These are phyloP conservation scores for Exidia glandulosa DNA, from an alignment of 768 basidiomycete species.

Conservation along the genomic window DNA sequence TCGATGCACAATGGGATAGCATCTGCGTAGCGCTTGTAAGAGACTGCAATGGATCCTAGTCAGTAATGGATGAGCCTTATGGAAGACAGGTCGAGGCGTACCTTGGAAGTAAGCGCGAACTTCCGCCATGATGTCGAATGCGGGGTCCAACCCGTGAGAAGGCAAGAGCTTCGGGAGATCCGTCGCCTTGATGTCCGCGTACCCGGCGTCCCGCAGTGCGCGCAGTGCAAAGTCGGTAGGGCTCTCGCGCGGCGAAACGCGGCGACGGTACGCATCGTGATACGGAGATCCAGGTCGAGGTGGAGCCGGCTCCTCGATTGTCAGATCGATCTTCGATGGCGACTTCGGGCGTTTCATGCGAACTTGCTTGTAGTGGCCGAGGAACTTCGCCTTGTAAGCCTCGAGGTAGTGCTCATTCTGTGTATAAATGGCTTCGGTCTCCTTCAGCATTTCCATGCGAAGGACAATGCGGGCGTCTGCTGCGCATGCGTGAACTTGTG, in stretches of 20 bases:
- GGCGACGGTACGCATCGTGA: no score
- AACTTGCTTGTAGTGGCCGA: background rate
- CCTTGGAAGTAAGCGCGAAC: constrained; percentile 71
- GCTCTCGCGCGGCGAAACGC: background rate
- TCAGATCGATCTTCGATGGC: no score
- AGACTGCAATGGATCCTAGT: constrained; percentile 25
- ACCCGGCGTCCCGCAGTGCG: background rate
- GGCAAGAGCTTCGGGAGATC: constrained; percentile 43
- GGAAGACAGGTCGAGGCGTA: constrained; percentile 20
- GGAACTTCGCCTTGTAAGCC: constrained; percentile 6
- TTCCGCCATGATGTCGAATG: constrained; percentile 56
- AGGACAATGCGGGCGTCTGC: constrained; percentile 26
- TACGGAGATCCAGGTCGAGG: no score
- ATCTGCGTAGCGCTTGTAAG: constrained; percentile 50
- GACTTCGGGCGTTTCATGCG: no score
- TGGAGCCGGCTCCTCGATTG: no score
- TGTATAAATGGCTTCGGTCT: constrained; percentile 10
- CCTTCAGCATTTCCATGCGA: background rate
- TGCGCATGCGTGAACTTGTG: constrained; percentile 29
- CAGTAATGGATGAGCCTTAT: background rate
- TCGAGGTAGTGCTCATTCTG: constrained; percentile 5
- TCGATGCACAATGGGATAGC: constrained; percentile 48
- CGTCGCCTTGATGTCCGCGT: constrained; percentile 19
- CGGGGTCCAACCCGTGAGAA: constrained; percentile 37
- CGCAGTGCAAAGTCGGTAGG: background rate